Percentiles rank a stretch among this genome's conserved stretches.
These are phyloP conservation scores for Magnolia sinica DNA, from an alignment of 164 flowering plant species.

Conservation along the genomic window DNA sequence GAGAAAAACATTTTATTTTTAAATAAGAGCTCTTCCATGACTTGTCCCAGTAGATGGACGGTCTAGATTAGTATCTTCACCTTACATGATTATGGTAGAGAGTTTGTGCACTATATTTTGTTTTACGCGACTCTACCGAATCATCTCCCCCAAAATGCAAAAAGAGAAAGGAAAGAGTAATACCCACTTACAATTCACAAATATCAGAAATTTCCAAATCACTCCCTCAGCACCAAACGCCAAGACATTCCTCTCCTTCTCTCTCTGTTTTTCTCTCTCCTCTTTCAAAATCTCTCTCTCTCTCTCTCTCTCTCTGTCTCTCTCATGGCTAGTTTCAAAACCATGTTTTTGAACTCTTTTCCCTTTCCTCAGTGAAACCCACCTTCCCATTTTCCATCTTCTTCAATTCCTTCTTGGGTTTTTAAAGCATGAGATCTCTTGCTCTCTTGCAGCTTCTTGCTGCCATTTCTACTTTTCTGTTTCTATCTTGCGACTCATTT, in stretches of 20 bases:
- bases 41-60: too few relatives aligned
- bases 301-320: conserved; percentile 7
- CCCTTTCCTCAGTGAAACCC: conserved; percentile 1
- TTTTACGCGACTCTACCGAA: too few relatives aligned
- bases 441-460: conserved; percentile 29
- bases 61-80: too few relatives aligned
- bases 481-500: conserved; percentile 35
- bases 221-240: background rate
- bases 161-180: background rate
- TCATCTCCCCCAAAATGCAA: too few relatives aligned
- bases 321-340: conserved; percentile 3
- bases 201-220: background rate
- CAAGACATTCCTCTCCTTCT: background rate
- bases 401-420: conserved; percentile 8
- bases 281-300: background rate
- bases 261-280: background rate
- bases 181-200: background rate
- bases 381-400: background rate
- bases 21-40: too few relatives aligned
- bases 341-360: conserved; percentile 1
- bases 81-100: too few relatives aligned
- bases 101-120: too few relatives aligned
- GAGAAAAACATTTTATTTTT: too few relatives aligned
- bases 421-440: conserved; percentile 4
- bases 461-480: conserved; percentile 27